Evolutionary conservation across 2,329 filamentous ascomycete genomes (phyloP), one percentile per base, ranked within the genome.

Genomic region (Pseudonectria buxi): DNA sequence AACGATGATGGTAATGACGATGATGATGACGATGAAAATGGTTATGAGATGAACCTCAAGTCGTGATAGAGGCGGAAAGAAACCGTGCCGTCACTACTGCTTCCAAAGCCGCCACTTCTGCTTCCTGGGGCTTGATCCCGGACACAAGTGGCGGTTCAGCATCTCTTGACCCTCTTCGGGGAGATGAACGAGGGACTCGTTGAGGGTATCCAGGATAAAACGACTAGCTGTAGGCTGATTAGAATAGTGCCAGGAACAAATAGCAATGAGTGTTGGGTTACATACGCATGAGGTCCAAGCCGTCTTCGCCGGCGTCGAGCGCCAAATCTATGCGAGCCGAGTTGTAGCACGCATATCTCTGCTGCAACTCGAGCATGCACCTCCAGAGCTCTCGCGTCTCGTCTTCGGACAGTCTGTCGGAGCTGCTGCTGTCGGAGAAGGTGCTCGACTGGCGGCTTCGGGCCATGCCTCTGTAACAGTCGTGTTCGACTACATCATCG

Each of bases 291-390:
- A 71, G 42, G 32, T 58, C 50, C 9, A 63, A 35, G 10, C 57
- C 63, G 7, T 59, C 49, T 4, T 67, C 60, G 14, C 62, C 61
- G 1, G 64, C 63, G 28, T 61, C 61, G 11, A 69, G 50, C 1
- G 68, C 68, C 28, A 70, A 57, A 32, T 68, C 65, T 49, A 72
- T 69, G 24, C 68, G 54, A 11, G 68, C 65, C 13, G 68, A 72
- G 18, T 64, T 68, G 43, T 72, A 72, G 53, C 68, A 72, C 6
- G 63, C 63, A 34, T 68, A 72, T 5, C 54, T 58, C 40, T 58
- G 55, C 49, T 72, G 68, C 7, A 72, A 55, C 31, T 65, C 60
- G 3, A 72, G 57, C 68, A 72, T 72, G 44, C 67, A 68, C 32
- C 56, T 50, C 68, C 68, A 72, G 3, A 72, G 49, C 25, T 63